Evolutionary conservation across 129 eudicot genomes (phyloP).

Genomic region (Centaurea solstitialis): DNA sequence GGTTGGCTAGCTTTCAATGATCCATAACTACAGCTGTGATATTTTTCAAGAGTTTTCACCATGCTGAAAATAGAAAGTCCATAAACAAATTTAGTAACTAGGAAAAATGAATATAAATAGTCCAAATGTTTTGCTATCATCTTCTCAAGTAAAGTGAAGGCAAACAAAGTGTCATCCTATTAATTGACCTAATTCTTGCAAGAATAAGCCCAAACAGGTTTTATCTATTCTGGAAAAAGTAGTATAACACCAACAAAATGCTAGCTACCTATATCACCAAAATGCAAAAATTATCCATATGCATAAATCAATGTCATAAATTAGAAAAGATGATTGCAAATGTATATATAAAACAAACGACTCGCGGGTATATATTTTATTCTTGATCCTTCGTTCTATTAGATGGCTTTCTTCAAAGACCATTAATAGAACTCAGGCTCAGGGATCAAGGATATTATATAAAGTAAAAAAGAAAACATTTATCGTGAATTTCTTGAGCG

Average conservation of each 20-base stretch:
- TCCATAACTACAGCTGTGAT: conserved; percentile 58
- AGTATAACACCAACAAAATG: neutral
- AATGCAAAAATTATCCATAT: conserved; percentile 15
- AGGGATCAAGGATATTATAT: neutral
- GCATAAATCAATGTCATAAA: neutral
- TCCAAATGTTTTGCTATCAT: neutral
- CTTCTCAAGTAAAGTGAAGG: neutral
- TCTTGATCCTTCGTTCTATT: neutral
- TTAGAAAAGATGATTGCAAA: neutral
- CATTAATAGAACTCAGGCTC: neutral
- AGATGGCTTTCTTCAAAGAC: neutral
- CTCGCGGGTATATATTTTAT: neutral
- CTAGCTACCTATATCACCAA: neutral
- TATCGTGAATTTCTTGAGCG: conserved; percentile 1
- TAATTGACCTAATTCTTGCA: conserved; percentile 9
- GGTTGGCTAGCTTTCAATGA: conserved; percentile 49
- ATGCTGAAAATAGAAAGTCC: conserved; percentile 40
- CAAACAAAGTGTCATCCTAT: neutral
- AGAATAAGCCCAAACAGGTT: conserved; percentile 2
- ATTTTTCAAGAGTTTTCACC: conserved; percentile 62
- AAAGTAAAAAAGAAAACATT: neutral
- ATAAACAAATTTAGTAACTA: conserved; percentile 11
- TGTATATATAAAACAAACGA: neutral
- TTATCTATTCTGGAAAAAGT: neutral
- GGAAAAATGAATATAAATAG: neutral